Evolutionary conservation across 2,329 filamentous ascomycete species (phyloP).

Genomic region (Alternaria burnsii): DNA sequence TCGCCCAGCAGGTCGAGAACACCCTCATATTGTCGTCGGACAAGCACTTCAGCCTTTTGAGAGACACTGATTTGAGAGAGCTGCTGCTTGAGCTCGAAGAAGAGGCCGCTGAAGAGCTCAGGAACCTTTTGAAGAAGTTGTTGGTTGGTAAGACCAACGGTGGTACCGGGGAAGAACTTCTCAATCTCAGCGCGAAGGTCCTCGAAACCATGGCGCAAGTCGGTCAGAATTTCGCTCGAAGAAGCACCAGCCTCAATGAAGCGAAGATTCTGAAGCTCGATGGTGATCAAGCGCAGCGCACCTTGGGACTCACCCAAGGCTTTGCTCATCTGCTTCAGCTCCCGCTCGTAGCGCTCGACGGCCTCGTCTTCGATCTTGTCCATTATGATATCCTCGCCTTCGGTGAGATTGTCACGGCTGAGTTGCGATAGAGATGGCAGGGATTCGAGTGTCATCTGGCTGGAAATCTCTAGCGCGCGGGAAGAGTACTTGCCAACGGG

Average conservation of each 20-base stretch:
- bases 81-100: conserved; percentile 45
- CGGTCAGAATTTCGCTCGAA: conserved; percentile 47
- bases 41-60: conserved; percentile 48
- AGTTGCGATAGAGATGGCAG: conserved; percentile 36
- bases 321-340: conserved; percentile 50
- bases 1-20: conserved; percentile 41
- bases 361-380: conserved; percentile 49
- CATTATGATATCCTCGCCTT: conserved; percentile 28
- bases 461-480: conserved; percentile 39
- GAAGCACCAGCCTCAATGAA: conserved; percentile 48
- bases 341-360: conserved; percentile 49
- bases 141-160: conserved; percentile 49
- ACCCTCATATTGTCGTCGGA: conserved; percentile 47
- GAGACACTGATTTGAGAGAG: conserved; percentile 38
- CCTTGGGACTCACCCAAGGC: conserved; percentile 53
- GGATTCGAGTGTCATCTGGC: conserved; percentile 42
- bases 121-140: conserved; percentile 51
- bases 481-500: conserved; percentile 40
- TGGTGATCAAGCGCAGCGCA: conserved; percentile 52
- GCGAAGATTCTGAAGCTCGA: conserved; percentile 56
- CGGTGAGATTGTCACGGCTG: conserved; percentile 36
- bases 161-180: conserved; percentile 51
- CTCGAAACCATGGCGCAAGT: conserved; percentile 55
- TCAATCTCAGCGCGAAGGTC: conserved; percentile 52
- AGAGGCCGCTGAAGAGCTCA: conserved; percentile 50